Conservation (phyloP, 1,139 yeast species). For the Hansenula lynferdii region DNA sequence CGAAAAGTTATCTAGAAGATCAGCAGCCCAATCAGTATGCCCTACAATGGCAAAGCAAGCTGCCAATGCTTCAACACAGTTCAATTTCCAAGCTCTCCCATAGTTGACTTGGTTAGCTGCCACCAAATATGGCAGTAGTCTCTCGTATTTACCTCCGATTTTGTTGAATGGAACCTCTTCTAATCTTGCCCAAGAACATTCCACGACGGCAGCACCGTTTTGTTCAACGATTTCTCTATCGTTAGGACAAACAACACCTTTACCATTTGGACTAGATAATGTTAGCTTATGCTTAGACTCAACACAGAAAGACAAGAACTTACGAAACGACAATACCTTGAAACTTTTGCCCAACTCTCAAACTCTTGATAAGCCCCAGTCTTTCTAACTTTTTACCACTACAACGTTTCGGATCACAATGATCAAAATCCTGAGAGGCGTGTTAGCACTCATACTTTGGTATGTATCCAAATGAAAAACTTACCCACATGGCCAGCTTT, state of each 20-base stretch:
- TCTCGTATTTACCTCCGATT: conserved; percentile 87
- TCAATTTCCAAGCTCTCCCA: conserved; percentile 93
- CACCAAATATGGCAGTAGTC: conserved; percentile 84
- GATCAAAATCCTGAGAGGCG: conserved; percentile 63
- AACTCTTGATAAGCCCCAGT: conserved; percentile 71
- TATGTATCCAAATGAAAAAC: too few species aligned
- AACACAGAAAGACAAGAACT: conserved; percentile 4
- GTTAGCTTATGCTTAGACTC: not conserved
- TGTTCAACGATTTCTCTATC: conserved; percentile 75
- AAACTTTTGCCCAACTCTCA: conserved; percentile 89
- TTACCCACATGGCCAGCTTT: conserved; percentile 76
- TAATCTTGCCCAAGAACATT: conserved; percentile 96
- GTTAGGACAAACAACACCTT: conserved; percentile 84
- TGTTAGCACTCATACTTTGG: not conserved
- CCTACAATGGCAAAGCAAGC: conserved; percentile 97
- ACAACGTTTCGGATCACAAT: conserved; percentile 97
- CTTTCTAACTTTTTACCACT: conserved; percentile 93
- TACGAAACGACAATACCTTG: conserved; percentile 80
- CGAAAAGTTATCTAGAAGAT: conserved; percentile 71
- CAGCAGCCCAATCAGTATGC: conserved; percentile 82
- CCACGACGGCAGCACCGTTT: conserved; percentile 93
- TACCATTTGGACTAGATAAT: conserved; percentile 65
- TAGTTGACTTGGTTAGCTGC: conserved; percentile 98
- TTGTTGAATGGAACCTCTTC: conserved; percentile 93
- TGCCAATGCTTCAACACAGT: conserved; percentile 96